phyloP scores from a whole-genome alignment of 2,329 filamentous ascomycete species.

The Monilinia aucupariae region DNA sequence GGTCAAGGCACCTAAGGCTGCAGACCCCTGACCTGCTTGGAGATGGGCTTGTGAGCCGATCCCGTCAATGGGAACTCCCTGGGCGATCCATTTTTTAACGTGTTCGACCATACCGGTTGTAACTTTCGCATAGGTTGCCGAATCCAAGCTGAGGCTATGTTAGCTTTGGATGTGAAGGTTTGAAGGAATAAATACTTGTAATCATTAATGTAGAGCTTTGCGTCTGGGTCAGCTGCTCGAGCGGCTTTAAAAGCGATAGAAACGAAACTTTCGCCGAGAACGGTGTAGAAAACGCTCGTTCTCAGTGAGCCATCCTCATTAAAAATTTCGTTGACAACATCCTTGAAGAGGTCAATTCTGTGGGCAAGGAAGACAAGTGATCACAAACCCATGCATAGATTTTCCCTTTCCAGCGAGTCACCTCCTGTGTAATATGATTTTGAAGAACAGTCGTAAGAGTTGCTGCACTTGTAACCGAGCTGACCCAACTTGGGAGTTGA shows the following conservation, averaged over 20 bases:
- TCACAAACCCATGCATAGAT: constrained; percentile 46
- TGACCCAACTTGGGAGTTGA: constrained; percentile 56
- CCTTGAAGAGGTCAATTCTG: constrained; percentile 28
- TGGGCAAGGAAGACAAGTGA: not conserved
- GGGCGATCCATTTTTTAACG: constrained; percentile 58
- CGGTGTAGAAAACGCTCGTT: constrained; percentile 53
- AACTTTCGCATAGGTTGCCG: constrained; percentile 55
- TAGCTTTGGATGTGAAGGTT: not conserved
- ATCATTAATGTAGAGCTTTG: constrained; percentile 73
- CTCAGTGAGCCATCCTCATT: constrained; percentile 36
- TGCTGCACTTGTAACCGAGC: constrained; percentile 42
- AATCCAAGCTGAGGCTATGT: constrained; percentile 47
- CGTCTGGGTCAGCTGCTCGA: constrained; percentile 57
- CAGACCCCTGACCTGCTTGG: constrained; percentile 16
- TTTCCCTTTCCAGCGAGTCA: constrained; percentile 57
- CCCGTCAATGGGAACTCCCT: constrained; percentile 60
- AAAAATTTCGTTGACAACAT: constrained; percentile 62
- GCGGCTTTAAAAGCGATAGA: constrained; percentile 65
- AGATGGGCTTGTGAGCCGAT: constrained; percentile 39
- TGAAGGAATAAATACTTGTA: constrained; percentile 47
- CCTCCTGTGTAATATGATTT: constrained; percentile 54
- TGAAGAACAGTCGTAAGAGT: constrained; percentile 52
- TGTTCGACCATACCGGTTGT: constrained; percentile 48
- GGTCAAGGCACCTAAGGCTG: constrained; percentile 18
- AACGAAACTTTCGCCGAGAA: constrained; percentile 66